Evolutionary conservation across 768 basidiomycete species (phyloP).

Genomic region (Lactifluus hygrophoroides): DNA sequence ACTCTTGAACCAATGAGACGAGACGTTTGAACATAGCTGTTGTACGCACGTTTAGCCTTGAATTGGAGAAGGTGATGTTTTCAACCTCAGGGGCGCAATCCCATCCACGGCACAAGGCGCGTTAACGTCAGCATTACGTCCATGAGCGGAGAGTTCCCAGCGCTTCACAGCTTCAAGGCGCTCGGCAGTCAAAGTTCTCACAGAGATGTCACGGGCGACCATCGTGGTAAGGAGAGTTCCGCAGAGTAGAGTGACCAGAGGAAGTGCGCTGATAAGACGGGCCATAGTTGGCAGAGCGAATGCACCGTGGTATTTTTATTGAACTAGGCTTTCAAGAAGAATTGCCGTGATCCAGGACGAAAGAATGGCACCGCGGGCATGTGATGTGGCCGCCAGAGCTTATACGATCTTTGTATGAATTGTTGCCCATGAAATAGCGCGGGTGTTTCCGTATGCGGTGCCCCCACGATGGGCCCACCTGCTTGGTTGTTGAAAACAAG

Average conservation of each 20-base stretch:
- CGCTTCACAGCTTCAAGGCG: conserved; percentile 3
- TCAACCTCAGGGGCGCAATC: conserved; percentile 22
- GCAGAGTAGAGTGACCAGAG: background rate
- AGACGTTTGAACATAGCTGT: background rate
- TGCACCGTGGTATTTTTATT: too few species aligned
- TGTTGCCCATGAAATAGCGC: too few species aligned
- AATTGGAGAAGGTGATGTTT: conserved; percentile 66
- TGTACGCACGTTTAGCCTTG: conserved; percentile 47
- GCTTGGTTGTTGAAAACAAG: too few species aligned
- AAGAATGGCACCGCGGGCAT: too few species aligned
- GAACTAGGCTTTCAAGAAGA: too few species aligned
- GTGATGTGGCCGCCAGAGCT: too few species aligned
- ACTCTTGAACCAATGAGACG: conserved; percentile 35
- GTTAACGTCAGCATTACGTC: too few species aligned
- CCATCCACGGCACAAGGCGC: background rate
- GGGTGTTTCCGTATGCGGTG: too few species aligned
- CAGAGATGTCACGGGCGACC: background rate
- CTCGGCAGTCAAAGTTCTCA: background rate
- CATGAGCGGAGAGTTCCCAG: conserved; percentile 5
- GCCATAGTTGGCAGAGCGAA: background rate
- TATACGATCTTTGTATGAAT: too few species aligned
- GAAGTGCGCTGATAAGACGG: background rate
- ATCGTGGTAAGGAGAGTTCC: background rate
- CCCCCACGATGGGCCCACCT: too few species aligned
- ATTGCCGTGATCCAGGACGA: too few species aligned